Percentiles rank a stretch among this genome's conserved stretches.
Evolutionary conservation across 177 flowering plant genomes (phyloP).

Genomic region (Tripterygium wilfordii): DNA sequence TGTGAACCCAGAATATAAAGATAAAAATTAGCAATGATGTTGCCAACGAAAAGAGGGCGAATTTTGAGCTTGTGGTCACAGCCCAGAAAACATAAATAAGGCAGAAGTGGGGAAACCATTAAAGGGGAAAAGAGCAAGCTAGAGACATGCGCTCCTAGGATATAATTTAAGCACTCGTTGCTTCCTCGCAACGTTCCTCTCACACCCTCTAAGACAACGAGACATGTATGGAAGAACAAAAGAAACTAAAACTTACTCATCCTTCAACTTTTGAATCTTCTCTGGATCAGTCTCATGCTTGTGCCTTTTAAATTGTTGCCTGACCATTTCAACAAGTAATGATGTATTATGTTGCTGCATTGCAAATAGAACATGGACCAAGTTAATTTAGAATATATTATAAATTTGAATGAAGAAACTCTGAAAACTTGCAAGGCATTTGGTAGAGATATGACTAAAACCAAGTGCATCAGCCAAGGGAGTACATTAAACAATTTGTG

Average conservation of each 20-base stretch:
- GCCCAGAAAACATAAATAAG: no score
- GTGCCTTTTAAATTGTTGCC: constrained; percentile 80
- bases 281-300: constrained; percentile 92
- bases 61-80: no score
- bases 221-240: no score
- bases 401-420: no score
- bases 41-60: no score
- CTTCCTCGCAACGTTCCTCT: neutral
- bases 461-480: no score
- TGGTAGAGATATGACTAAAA: no score
- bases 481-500: no score
- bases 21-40: neutral
- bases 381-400: no score
- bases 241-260: constrained; percentile 55
- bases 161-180: no score
- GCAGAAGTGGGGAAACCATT: no score
- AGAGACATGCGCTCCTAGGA: neutral
- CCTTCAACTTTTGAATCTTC: constrained; percentile 83
- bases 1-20: constrained; percentile 29
- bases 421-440: no score
- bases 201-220: neutral
- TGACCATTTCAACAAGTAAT: constrained; percentile 76
- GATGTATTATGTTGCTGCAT: constrained; percentile 83
- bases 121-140: neutral
- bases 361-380: neutral